phyloP scores from a whole-genome alignment of 75 land plant species.

The Azolla pinnata region DNA sequence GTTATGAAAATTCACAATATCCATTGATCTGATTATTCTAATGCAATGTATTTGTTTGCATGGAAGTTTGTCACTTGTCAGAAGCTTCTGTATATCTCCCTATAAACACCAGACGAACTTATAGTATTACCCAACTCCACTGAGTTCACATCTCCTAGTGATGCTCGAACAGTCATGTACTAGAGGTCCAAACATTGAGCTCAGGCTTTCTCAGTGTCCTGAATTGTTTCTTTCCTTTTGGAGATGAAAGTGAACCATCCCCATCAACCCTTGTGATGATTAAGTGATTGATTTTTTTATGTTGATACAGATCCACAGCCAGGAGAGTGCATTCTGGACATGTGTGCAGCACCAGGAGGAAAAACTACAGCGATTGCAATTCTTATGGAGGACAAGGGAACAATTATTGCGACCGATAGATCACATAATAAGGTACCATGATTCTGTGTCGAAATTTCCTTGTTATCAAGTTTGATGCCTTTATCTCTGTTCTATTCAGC shows the following conservation, averaged over 20 bases:
- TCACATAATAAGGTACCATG: slow-evolving; percentile 83
- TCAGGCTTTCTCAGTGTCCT: neutral
- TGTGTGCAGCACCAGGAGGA: slow-evolving; percentile 99
- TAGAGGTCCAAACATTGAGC: neutral
- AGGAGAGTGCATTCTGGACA: slow-evolving; percentile 79
- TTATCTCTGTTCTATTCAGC: too few relatives aligned
- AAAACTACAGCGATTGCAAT: slow-evolving; percentile 92
- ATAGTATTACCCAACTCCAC: too few relatives aligned
- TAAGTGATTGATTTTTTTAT: too few relatives aligned
- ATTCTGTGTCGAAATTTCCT: too few relatives aligned
- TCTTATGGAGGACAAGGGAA: slow-evolving; percentile 83
- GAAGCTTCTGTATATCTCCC: neutral
- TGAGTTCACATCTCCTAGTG: too few relatives aligned
- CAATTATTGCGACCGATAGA: slow-evolving; percentile 74
- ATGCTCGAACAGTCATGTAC: too few relatives aligned
- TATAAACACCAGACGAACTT: neutral
- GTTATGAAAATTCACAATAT: too few relatives aligned
- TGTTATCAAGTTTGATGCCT: too few relatives aligned
- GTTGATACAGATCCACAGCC: slow-evolving; percentile 69
- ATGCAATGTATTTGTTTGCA: neutral
- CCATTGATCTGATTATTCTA: neutral
- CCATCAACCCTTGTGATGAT: too few relatives aligned
- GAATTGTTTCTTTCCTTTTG: too few relatives aligned
- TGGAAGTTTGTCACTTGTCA: neutral
- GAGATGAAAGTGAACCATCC: too few relatives aligned